Conservation (phyloP, 129 eudicot genomes). For the Dittrichia graveolens region DNA sequence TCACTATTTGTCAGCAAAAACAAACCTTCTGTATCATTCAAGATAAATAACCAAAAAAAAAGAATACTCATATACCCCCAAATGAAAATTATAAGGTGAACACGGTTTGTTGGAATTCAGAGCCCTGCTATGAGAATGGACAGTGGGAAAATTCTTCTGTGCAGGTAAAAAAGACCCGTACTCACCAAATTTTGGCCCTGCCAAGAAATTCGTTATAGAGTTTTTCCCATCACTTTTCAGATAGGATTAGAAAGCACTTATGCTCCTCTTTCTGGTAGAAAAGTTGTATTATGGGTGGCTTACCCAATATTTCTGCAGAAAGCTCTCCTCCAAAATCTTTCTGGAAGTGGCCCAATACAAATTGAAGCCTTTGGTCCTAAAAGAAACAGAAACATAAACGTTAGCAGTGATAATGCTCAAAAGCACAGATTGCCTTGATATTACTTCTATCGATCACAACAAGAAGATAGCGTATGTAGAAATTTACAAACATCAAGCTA, state of each 20-base stretch:
- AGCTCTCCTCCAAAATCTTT: conserved; percentile 75
- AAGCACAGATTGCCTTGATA: no score
- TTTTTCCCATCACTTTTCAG: conserved; percentile 20
- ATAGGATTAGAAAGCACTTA: neutral
- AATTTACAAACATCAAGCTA: conserved; percentile 25
- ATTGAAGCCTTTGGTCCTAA: conserved; percentile 81
- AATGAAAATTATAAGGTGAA: conserved; percentile 34
- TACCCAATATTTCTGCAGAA: conserved; percentile 70
- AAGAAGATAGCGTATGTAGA: neutral
- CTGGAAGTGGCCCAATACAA: conserved; percentile 73
- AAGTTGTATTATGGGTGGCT: conserved; percentile 34
- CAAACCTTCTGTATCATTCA: conserved; percentile 13
- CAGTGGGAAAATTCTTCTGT: conserved; percentile 51
- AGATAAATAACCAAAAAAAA: conserved; percentile 9
- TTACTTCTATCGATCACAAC: no score
- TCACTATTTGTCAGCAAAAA: conserved; percentile 39
- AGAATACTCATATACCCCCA: conserved; percentile 51
- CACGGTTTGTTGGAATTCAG: conserved; percentile 37
- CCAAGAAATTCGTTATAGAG: conserved; percentile 31
- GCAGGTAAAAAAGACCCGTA: conserved; percentile 92
- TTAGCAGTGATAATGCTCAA: neutral
- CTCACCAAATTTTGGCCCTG: conserved; percentile 82
- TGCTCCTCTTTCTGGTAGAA: conserved; percentile 23
- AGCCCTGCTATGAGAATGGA: conserved; percentile 43
- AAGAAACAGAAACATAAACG: conserved; percentile 33